Conservation (phyloP, 2,329 filamentous ascomycete genomes). For the Leptographium procerum region DNA sequence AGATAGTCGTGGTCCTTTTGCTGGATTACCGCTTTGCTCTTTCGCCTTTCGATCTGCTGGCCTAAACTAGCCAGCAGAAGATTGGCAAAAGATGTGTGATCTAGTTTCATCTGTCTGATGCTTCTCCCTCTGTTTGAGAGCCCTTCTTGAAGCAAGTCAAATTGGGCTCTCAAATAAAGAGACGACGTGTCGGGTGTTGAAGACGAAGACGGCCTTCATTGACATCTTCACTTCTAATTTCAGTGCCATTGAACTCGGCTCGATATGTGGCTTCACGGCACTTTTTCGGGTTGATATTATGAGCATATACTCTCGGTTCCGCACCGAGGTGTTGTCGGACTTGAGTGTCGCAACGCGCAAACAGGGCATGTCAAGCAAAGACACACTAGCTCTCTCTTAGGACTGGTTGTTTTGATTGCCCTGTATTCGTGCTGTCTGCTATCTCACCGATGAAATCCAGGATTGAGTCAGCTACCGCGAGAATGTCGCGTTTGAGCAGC, state of each 20-base stretch:
- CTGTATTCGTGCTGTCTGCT: conserved; percentile 7
- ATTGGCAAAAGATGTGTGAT: conserved; percentile 21
- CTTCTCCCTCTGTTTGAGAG: conserved; percentile 46
- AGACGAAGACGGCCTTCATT: conserved; percentile 45
- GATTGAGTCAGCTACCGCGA: conserved; percentile 78
- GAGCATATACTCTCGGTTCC: conserved; percentile 33
- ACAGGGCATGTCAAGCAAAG: not conserved
- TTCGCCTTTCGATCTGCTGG: not conserved
- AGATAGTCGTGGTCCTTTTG: conserved; percentile 81
- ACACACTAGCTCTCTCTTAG: not conserved
- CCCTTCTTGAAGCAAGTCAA: conserved; percentile 17
- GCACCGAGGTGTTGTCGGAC: conserved; percentile 63
- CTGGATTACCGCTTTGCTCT: conserved; percentile 39
- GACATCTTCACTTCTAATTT: conserved; percentile 61
- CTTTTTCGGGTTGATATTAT: not conserved
- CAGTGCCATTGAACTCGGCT: conserved; percentile 42
- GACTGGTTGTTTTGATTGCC: not conserved
- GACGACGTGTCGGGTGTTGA: conserved; percentile 63
- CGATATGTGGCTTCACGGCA: conserved; percentile 16
- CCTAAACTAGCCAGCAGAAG: not conserved
- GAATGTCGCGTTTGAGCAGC: conserved; percentile 87
- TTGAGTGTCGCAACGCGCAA: conserved; percentile 37
- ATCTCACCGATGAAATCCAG: conserved; percentile 71
- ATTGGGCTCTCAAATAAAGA: conserved; percentile 41
- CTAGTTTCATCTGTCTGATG: conserved; percentile 71